These are phyloP conservation scores for Exophiala calicioides DNA, from an alignment of 2,329 filamentous ascomycete species.

Conservation along the genomic window DNA sequence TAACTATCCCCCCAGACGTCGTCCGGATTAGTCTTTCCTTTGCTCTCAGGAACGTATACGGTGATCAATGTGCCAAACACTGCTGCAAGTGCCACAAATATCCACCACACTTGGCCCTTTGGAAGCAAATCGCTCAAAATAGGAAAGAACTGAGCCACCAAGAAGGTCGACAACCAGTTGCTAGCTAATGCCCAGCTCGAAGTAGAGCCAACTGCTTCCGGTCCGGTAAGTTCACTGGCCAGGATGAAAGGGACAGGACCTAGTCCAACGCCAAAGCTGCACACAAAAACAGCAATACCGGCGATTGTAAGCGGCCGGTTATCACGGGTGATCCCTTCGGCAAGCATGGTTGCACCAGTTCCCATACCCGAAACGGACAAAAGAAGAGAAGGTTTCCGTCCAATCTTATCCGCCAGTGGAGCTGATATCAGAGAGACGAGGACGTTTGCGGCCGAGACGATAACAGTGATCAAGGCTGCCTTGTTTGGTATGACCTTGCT, in stretches of 20 bases:
- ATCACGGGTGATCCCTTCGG: constrained; percentile 72
- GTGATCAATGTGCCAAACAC: constrained; percentile 71
- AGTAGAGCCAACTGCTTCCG: constrained; percentile 85
- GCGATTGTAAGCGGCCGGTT: constrained; percentile 75
- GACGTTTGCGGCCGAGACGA: constrained; percentile 84
- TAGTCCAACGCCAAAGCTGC: constrained; percentile 83
- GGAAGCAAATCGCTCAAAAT: constrained; percentile 75
- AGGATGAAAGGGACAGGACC: constrained; percentile 95
- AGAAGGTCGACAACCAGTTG: constrained; percentile 87
- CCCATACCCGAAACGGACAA: constrained; percentile 85
- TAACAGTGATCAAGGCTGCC: constrained; percentile 79
- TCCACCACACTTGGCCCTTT: constrained; percentile 81
- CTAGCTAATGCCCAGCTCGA: constrained; percentile 85
- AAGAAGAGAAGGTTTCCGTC: constrained; percentile 82
- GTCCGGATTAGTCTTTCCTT: constrained; percentile 76
- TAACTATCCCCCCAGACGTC: constrained; percentile 97
- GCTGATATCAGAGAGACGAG: constrained; percentile 77
- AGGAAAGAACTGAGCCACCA: constrained; percentile 94
- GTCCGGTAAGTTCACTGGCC: constrained; percentile 82
- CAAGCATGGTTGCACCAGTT: constrained; percentile 71
- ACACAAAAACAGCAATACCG: constrained; percentile 80
- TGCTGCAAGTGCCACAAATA: constrained; percentile 77
- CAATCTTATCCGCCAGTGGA: constrained; percentile 77
- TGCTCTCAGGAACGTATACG: constrained; percentile 79
- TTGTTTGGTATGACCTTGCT: constrained; percentile 77